Percentiles rank a stretch among this genome's conserved stretches.
Evolutionary conservation across 2,329 filamentous ascomycete genomes (phyloP).

Genomic region (Cladosporium sp.): DNA sequence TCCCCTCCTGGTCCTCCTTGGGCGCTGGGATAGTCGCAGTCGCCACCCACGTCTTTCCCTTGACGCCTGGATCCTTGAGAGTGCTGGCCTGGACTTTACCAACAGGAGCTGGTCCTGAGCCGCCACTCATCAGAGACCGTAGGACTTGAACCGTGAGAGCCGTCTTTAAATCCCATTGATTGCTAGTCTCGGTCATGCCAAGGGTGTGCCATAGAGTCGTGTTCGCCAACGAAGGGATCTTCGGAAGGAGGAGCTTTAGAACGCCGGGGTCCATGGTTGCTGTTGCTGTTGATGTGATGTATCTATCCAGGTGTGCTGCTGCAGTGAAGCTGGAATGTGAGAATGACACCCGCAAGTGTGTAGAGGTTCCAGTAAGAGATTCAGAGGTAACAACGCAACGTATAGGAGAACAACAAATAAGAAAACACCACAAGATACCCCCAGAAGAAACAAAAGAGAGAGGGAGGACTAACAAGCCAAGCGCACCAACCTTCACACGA

Average conservation of each 20-base stretch:
- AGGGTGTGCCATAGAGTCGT: slow-evolving; percentile 66
- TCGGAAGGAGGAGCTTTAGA: slow-evolving; percentile 51
- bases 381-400: background rate
- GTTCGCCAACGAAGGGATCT: slow-evolving; percentile 64
- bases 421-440: background rate
- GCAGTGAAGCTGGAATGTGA: background rate
- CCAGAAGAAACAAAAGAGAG: background rate
- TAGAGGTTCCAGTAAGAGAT: background rate
- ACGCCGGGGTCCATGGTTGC: slow-evolving; percentile 30
- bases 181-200: slow-evolving; percentile 67
- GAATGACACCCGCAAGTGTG: background rate
- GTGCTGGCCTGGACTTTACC: slow-evolving; percentile 65
- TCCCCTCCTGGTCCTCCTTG: slow-evolving; percentile 48
- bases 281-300: background rate
- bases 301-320: background rate
- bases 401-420: background rate
- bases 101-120: slow-evolving; percentile 52
- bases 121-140: slow-evolving; percentile 61
- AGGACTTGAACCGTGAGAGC: slow-evolving; percentile 72
- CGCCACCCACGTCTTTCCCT: slow-evolving; percentile 80
- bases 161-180: slow-evolving; percentile 77
- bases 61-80: slow-evolving; percentile 66
- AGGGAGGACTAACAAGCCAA: background rate
- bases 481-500: background rate
- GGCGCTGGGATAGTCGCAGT: slow-evolving; percentile 66